A percentile compares a stretch with the other conserved stretches of the same genome.
Conservation (phyloP, 805 yeast genomes). For the Peterozyma toletana region DNA sequence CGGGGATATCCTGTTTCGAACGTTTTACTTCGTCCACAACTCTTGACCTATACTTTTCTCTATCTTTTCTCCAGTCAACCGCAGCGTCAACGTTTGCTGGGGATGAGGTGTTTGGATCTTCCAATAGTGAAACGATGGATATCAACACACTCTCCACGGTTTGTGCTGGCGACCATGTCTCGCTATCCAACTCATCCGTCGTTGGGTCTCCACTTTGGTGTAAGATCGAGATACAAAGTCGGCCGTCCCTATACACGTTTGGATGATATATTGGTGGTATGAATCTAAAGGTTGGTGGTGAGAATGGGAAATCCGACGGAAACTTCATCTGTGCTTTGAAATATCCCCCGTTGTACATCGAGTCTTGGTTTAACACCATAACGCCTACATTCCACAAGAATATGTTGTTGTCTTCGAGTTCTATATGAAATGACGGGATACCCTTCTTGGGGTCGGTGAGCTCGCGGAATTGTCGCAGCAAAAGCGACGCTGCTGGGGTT, state of each 20-base stretch:
- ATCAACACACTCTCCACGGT: conserved; percentile 87
- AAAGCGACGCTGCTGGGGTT: conserved; percentile 60
- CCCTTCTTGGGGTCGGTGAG: conserved; percentile 87
- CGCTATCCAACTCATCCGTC: conserved; percentile 86
- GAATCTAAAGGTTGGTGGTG: conserved; percentile 90
- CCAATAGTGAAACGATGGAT: conserved; percentile 82
- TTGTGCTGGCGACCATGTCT: conserved; percentile 93
- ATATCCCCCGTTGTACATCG: conserved; percentile 90
- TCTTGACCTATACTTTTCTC: conserved; percentile 65
- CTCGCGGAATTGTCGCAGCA: conserved; percentile 90
- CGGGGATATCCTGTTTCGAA: conserved; percentile 81
- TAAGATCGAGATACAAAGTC: conserved; percentile 85
- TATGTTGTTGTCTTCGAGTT: conserved; percentile 47
- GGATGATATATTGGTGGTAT: conserved; percentile 94
- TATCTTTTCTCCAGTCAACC: conserved; percentile 78
- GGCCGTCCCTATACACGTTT: conserved; percentile 88
- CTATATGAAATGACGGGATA: conserved; percentile 25
- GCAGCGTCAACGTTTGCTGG: conserved; percentile 98
- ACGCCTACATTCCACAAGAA: conserved; percentile 80
- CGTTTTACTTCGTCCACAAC: conserved; percentile 78
- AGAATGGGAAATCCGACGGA: conserved; percentile 84
- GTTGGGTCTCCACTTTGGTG: conserved; percentile 90
- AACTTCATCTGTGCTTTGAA: conserved; percentile 92
- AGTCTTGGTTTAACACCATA: conserved; percentile 84
- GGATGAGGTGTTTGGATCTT: conserved; percentile 87